Base-by-base conservation (phyloP, 495 filamentous ascomycete species). In the Penicillium ucsense region DNA sequence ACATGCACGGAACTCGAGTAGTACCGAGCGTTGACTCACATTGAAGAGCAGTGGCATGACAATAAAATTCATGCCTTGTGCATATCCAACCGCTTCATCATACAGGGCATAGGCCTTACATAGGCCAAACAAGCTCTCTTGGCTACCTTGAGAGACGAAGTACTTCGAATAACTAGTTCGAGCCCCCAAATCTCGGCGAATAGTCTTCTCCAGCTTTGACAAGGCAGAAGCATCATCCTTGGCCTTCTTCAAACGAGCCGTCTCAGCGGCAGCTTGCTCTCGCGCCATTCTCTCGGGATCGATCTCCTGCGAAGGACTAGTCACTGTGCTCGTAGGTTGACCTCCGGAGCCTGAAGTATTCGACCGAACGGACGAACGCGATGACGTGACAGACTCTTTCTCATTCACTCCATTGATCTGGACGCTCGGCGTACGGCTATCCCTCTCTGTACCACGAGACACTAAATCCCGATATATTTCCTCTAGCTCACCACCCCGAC, bases 41-140 rank as follows among this genome's bases (percentile, higher is more conserved):
- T 95, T 97, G 65, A 99, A 95, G 4, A 99, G 75, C 31, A 99
- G 64, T n/a, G 94, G 92, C 85, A 96, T 97, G 11, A 84, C 85
- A 44, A 99, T 81, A 59, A 99, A 99, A 52, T 96, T 99, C 86
- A 99, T 97, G 50, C 92, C 92, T 62, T 99, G 92, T 5, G 92
- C 92, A 68, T 99, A 99, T 10, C 92, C 90, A 6, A 99, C 91
- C 6, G 74, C 82, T 47, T 94, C 88, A 64, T 99, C 92, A 55
- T 89, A 95, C 36, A 99, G 71, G 1, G 92, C 92, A 65, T 99
- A 99, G 9, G 94, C 91, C 68, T 99, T 99, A 64, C 92, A 97
- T 27, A 97, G 75, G 6, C 89, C 88, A 62, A 95, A 96, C 29
- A 99, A 75, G 31, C 88, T 86, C 59, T 99, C 94, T 62, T 99